Base-by-base conservation (phyloP, 2,329 filamentous ascomycete species). In the Colletotrichum paranaense region DNA sequence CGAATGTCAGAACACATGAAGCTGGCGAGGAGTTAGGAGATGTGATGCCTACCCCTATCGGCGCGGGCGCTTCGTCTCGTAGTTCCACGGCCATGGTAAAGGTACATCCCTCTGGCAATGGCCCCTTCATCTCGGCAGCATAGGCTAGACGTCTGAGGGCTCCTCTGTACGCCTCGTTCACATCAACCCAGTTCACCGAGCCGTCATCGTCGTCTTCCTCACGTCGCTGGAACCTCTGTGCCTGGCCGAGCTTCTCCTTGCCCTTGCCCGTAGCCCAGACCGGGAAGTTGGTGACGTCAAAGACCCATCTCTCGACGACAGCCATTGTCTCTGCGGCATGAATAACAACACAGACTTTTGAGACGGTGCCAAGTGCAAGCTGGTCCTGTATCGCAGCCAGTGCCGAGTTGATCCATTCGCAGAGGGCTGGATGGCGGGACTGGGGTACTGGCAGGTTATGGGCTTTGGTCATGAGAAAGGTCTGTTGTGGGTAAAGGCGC, bases 381-480 rank as follows among this genome's bases (percentile, higher is more conserved):
- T 97, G 93, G 4, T 86, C 86, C 73, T 90, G 87, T 26, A 95
- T 89, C 46, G 94, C 93, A 75, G 91, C 86, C 55, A 97, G 90
- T 76, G 95, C 94, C 81, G 97, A 93, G 79, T 88, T 90, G 82
- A 98, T 91, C 93, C 95, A 98, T 78, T 91, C 86, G 87, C 94
- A 97, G 76, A 98, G 93, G 77, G 90, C 90, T 0, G 95, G 94
- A 82, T 98, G 95, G 71, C 95, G 93, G 73, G 91, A 96, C 81
- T 98, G 95, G 78, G 93, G 92, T 58, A 97, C 93, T 35, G 94
- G 89, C 72, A 95, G 92, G 84, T 96, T 95, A 87, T 95, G 95
- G 78, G 94, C 95, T 75, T 93, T 90, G 52, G 92, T 90, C 55
- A 92, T 91, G 71, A 96, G 89, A 84, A 98, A 98, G 46, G 94